Percentiles rank a stretch among this genome's conserved stretches.
Evolutionary conservation across 176 grass and related monocot genomes (phyloP).

Genomic region (Ananas comosus): DNA sequence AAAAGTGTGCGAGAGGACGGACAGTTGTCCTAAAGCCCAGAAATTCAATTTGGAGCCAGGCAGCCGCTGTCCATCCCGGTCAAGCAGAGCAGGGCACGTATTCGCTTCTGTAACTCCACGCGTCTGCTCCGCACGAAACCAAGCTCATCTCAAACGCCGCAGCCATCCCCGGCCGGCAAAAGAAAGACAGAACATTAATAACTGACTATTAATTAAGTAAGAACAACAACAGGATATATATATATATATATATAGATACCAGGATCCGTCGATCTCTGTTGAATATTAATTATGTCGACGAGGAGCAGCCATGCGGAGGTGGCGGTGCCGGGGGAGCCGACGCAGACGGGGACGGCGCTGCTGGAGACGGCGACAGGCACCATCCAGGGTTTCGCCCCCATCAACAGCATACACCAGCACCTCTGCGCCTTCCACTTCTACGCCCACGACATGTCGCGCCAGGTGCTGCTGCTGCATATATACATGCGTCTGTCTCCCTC

Average conservation of each 20-base stretch:
- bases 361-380: constrained; percentile 61
- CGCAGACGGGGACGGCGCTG: constrained; percentile 46
- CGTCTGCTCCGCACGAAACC: neutral
- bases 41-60: neutral
- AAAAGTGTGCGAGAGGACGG: too few relatives aligned
- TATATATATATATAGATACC: neutral
- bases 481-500: too few relatives aligned
- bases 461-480: neutral
- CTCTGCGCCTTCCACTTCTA: constrained; percentile 96
- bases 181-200: neutral
- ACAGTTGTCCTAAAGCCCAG: too few relatives aligned
- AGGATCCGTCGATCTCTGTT: neutral
- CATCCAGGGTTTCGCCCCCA: constrained; percentile 62
- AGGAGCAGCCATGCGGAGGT: neutral
- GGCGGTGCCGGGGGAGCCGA: constrained; percentile 53
- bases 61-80: neutral
- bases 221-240: too few relatives aligned
- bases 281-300: too few relatives aligned
- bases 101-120: neutral
- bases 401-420: constrained; percentile 76
- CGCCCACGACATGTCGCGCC: constrained; percentile 64
- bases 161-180: neutral
- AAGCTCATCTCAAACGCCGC: neutral
- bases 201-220: too few relatives aligned
- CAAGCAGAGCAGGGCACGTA: neutral